Base-by-base conservation (phyloP, 306 rosid species). In the Pyrus pyrifolia region DNA sequence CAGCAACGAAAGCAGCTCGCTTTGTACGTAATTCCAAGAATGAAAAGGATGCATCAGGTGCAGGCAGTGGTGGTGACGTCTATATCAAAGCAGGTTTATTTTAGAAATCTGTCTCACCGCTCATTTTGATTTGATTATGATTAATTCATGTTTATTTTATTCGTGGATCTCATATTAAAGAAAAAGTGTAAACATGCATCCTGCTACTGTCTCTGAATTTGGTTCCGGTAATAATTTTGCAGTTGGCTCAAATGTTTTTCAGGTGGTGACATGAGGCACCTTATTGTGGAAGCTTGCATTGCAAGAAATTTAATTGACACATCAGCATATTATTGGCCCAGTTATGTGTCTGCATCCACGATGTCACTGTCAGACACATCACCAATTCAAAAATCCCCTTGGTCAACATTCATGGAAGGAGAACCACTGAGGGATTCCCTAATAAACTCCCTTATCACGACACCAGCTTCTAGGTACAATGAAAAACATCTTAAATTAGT, bases 241-340 rank as follows among this genome's bases (percentile, higher is more conserved):
- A 78, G 55, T 79, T 72, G 44, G 60, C 46, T 76, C 67, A 5
- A 59, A 23, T 65, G 44, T 83, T 82, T 81, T 75, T 85, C 86
- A 89, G 97, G 85, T 18, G 97, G 91, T 65, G 83, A 86, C 88
- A 85, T 91, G 93, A 79, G 91, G 81, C 97, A 91, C 85, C 97
- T 91, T 40, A 86, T 89, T 67, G 90, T 89, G 78, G 97, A 91
- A 80, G 95, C 97, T 75, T 91, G 93, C 87, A 86, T 91, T 63
- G 89, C 95, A 52, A 89, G 97, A 79, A 79, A 82, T 76, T 85
- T 91, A 77, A 75, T 89, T 33, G 93, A 89, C 79, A 82, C 90
- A 29, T 89, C 97, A 22, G 93, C 83, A 38, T 91, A 89, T 84
- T 79, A 85, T 49, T 91, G 91, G 90, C 90, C 93, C n/a, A 82